A percentile compares a stretch with the other conserved stretches of the same genome.
Conservation (phyloP, 1,284 basidiomycete species). For the Ganoderma sp. region DNA sequence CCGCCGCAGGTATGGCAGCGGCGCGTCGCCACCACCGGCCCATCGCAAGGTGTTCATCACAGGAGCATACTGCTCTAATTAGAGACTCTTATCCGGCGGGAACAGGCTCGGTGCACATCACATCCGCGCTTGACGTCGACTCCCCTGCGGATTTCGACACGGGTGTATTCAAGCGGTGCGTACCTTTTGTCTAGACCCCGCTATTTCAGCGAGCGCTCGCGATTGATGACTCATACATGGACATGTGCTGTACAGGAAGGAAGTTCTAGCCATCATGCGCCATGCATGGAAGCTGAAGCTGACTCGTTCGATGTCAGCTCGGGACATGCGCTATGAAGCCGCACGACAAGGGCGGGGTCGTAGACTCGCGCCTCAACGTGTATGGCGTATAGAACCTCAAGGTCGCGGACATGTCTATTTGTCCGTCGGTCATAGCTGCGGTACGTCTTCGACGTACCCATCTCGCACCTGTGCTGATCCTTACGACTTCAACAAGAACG, state of each 20-base stretch:
- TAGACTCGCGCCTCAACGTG: too few species aligned
- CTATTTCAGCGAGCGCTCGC: neutral
- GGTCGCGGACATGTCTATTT: too few species aligned
- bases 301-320: too few species aligned
- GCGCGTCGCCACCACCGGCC: neutral
- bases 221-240: neutral
- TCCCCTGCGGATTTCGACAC: conserved; percentile 45
- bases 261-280: conserved; percentile 57
- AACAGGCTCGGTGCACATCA: conserved; percentile 50
- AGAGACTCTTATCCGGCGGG: conserved; percentile 53
- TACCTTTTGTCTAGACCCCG: neutral
- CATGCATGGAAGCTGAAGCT: conserved; percentile 68
- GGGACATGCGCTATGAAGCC: too few species aligned
- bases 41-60: conserved; percentile 9
- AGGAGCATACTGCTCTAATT: conserved; percentile 18
- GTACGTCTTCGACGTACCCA: too few species aligned
- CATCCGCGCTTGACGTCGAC: conserved; percentile 43
- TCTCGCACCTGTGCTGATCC: too few species aligned
- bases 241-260: conserved; percentile 23
- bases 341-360: too few species aligned
- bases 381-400: too few species aligned
- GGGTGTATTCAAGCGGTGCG: conserved; percentile 18
- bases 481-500: too few species aligned
- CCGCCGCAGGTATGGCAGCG: conserved; percentile 12
- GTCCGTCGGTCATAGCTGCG: too few species aligned